Base-by-base conservation (phyloP, 305 asterid species). In the Petunia hybrid region DNA sequence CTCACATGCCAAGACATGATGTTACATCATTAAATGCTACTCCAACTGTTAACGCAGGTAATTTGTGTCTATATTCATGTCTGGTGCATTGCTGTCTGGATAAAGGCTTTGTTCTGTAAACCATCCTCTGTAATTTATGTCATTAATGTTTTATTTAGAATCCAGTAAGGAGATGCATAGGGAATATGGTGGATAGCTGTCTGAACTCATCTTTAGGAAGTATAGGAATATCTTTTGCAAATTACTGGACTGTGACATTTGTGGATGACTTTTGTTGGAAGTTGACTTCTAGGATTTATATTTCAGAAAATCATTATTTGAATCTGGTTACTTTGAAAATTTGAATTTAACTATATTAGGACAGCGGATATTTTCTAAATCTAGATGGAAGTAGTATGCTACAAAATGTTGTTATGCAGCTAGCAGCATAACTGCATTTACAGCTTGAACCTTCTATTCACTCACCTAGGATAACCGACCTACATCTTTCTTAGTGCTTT, bases 41-140 rank as follows among this genome's bases (percentile, higher is more conserved):
- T 84, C 84, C 45, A 75, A 82, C 85, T 65, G 43, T 77, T 64
- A 90, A 85, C 83, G 42, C 86, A 81, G 93, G 95, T 92, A 79
- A 62, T 38, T 60, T 57, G 0, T 68, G 57, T 22, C 78, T 41
- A 35, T 69, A 36, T 36, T 75, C 67, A 68, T 68, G 40, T 38
- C 65, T 75, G 45, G 42, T 74, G 14, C 22, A 12, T 73, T 56
- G 51, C 5, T 6, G 6, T 67, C 46, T n/a, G 12, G 12, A 43
- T 62, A 22, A 41, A 3, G 12, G 16, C 45, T 80, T 68, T 38
- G 35, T 73, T 51, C 13, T 73, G 78, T 46, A 51, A 51, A 10
- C 57, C 8, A 73, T 73, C 51, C 63, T 73, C 42, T 53, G 36
- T 73, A 35, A 51, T 45, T 36, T 73, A 6, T 14, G 6, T 6